Evolutionary conservation across 2,329 filamentous ascomycete genomes (phyloP), one percentile per base, ranked within the genome.

Genomic region (Neophaeococcomyces aloes): DNA sequence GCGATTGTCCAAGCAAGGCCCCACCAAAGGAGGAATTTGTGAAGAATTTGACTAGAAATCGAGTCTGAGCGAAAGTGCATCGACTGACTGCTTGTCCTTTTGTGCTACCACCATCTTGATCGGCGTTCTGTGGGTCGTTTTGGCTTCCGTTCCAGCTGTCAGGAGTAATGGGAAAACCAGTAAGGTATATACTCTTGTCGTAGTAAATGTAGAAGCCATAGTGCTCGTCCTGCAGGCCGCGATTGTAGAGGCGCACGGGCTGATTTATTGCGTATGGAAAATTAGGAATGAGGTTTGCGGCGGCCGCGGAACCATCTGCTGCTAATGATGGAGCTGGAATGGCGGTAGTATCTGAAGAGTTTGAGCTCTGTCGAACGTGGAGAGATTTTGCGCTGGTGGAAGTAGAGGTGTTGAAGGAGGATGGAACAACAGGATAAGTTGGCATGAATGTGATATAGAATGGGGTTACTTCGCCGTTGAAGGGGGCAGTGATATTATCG

Each of bases 161-260:
- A 1, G 59, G 57, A 13, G 58, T 49, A 1, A 65, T 60, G 0
- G 64, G 63, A 8, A 71, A 65, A 13, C 77, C 79, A 53, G 79
- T 78, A 49, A 94, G 70, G 67, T 89, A 94, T 50, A 94, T 85
- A 7, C 81, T 83, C 52, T 87, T 85, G 64, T 87, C 80, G 62
- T 84, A 96, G 68, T 94, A 93, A 1, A 76, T 84, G 66, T 94
- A 95, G 65, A 95, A 95, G 2, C 86, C 86, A 62, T 93, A 95
- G 64, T 94, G 86, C 61, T 96, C 89, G 0, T 81, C 81, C 2
- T 74, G 67, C 21, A 83, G 69, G 14, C 83, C 87, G 15, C 87
- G 83, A 60, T 96, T 86, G 61, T 81, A 96, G 1, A 96, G 74
- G 1, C 84, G 78, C 10, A 96, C 69, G 0, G 86, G 89, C 57